Evolutionary conservation across 2,329 filamentous ascomycete species (phyloP).

Genomic region (Coleophoma eucalyptorum): DNA sequence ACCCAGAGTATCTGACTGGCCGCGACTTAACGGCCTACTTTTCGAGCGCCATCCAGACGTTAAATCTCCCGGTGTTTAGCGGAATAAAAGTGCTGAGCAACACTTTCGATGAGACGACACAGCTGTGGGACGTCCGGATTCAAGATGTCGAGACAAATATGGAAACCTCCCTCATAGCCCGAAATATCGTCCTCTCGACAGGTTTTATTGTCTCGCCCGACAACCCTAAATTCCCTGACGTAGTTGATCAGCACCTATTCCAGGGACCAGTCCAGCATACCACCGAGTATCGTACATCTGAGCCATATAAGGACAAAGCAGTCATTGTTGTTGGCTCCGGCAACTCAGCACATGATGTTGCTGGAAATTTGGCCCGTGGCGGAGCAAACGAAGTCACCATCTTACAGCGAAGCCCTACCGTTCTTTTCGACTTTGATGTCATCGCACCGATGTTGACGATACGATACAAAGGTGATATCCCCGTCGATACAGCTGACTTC

Average conservation of each 20-base stretch:
- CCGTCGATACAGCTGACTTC: not conserved
- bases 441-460: not conserved
- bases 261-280: not conserved
- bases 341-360: not conserved
- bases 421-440: not conserved
- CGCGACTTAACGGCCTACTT: too few relatives aligned
- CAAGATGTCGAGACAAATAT: too few relatives aligned
- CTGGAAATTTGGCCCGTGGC: not conserved
- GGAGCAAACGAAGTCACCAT: not conserved
- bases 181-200: too few relatives aligned
- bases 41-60: too few relatives aligned
- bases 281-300: not conserved
- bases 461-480: not conserved
- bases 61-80: too few relatives aligned
- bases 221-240: too few relatives aligned
- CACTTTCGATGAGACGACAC: too few relatives aligned
- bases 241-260: not conserved
- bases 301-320: not conserved
- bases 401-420: not conserved
- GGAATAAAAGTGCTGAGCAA: too few relatives aligned
- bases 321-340: not conserved
- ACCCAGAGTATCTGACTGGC: too few relatives aligned
- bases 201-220: too few relatives aligned
- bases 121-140: too few relatives aligned
- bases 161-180: too few relatives aligned